Evolutionary conservation across 139 green algal species (phyloP).

Genomic region (Chlamydomonas eustigma): DNA sequence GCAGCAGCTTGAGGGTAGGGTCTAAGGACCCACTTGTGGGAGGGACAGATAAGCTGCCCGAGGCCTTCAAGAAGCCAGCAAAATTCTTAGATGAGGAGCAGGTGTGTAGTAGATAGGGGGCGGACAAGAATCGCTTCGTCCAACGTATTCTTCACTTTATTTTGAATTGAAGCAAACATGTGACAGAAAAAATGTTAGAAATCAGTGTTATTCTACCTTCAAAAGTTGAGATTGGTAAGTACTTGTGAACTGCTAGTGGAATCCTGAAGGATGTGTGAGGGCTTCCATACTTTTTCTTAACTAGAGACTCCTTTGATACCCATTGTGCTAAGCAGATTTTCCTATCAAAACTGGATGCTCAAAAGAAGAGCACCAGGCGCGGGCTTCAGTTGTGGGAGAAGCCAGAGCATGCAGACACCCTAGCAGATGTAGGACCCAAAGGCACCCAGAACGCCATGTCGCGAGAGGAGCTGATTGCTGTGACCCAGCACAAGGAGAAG

Average conservation of each 20-base stretch:
- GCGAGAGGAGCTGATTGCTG: conserved; percentile 20
- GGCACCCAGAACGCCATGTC: conserved; percentile 22
- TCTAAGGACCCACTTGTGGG: conserved; percentile 26
- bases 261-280: no score
- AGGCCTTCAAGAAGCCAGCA: conserved; percentile 28
- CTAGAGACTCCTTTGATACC: no score
- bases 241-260: no score
- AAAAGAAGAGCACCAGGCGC: conserved; percentile 18
- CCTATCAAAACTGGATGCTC: conserved; percentile 16
- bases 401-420: conserved; percentile 19
- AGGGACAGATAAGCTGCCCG: conserved; percentile 46
- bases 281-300: no score
- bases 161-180: no score
- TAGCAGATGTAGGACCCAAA: conserved; percentile 9
- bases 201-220: no score
- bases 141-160: no score
- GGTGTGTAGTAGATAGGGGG: no score
- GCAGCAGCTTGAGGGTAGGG: conserved; percentile 20
- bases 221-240: no score
- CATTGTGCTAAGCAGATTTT: no score
- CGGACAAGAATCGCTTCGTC: no score
- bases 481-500: conserved; percentile 26
- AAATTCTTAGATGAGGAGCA: conserved; percentile 39
- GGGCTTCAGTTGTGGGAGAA: conserved; percentile 36
- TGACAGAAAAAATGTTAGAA: no score